Evolutionary conservation across 2,329 filamentous ascomycete genomes (phyloP).

Genomic region (Leptographium flavum): DNA sequence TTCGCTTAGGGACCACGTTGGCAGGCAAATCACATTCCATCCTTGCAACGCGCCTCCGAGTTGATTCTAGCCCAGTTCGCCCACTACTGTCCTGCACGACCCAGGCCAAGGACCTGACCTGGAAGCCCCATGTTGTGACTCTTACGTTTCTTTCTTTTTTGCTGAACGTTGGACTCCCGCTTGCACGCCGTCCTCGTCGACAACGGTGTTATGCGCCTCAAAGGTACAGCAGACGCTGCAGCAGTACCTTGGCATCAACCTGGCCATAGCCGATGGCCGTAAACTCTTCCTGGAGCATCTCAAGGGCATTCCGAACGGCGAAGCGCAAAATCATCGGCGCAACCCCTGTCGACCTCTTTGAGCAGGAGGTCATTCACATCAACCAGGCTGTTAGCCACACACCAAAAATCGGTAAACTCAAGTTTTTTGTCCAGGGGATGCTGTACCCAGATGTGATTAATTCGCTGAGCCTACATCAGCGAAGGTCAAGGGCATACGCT

Average conservation of each 20-base stretch:
- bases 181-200: slow-evolving; percentile 60
- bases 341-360: slow-evolving; percentile 53
- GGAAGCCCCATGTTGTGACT: slow-evolving; percentile 70
- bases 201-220: slow-evolving; percentile 65
- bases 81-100: slow-evolving; percentile 35
- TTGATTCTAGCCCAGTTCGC: too few species aligned
- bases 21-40: too few species aligned
- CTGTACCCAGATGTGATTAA: slow-evolving; percentile 24
- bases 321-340: slow-evolving; percentile 66
- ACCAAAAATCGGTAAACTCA: slow-evolving; percentile 55
- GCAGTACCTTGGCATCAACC: slow-evolving; percentile 73
- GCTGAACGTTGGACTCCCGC: slow-evolving; percentile 27
- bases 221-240: slow-evolving; percentile 73
- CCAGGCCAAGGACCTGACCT: not conserved
- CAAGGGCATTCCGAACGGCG: slow-evolving; percentile 60
- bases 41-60: too few species aligned
- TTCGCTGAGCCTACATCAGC: slow-evolving; percentile 23
- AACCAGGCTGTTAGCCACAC: slow-evolving; percentile 56
- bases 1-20: too few species aligned
- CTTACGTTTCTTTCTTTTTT: slow-evolving; percentile 25
- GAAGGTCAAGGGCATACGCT: slow-evolving; percentile 19
- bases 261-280: slow-evolving; percentile 71
- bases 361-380: slow-evolving; percentile 56
- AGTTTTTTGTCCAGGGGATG: slow-evolving; percentile 84
- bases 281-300: slow-evolving; percentile 66